Base-by-base conservation (phyloP, 257 asterid genomes). In the Catharanthus roseus region DNA sequence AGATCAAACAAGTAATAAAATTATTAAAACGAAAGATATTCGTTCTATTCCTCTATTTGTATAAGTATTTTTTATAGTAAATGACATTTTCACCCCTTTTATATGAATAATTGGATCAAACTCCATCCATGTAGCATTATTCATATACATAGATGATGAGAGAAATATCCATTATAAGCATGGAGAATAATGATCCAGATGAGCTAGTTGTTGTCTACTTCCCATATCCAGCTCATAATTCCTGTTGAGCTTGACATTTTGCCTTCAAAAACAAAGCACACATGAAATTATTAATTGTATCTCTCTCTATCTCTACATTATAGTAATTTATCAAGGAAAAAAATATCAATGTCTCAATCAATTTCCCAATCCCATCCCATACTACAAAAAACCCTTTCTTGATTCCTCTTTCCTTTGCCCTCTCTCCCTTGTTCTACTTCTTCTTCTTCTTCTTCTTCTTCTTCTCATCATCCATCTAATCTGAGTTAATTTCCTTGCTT, bases 161-260 rank as follows among this genome's bases (percentile, higher is more conserved):
- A 1, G 34, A 33, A 6, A 29, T n/a, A 10, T 38, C 42, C 49
- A 39, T 31, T 19, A 54, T 38, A 12, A 65, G 34, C 24, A 42
- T 26, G 33, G 39, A 39, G 38, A 45, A 45, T 13, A 54, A 26
- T 29, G 53, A 19, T 50, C 11, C 42, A 10, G n/a, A 68, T 47
- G 38, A 45, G 78, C 44, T 67, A 65, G 65, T 72, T 78, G 65
- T 72, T 83, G 88, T 85, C 82, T 80, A 44, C 11, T 38, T 82
- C 72, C 53, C 82, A 64, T 19, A 53, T 82, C 85, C 93, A 87
- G 93, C 86, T 87, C 88, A 85, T 44, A 74, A 24, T 53, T 77
- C 73, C 79, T 84, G 82, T 78, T 82, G 79, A 84, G 67, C 71
- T 67, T 80, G 90, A 85, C 85, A 83, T 77, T 74, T 62, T 33